These are phyloP conservation scores for Suhomyces emberorum DNA, from an alignment of 805 yeast species.

Conservation along the genomic window DNA sequence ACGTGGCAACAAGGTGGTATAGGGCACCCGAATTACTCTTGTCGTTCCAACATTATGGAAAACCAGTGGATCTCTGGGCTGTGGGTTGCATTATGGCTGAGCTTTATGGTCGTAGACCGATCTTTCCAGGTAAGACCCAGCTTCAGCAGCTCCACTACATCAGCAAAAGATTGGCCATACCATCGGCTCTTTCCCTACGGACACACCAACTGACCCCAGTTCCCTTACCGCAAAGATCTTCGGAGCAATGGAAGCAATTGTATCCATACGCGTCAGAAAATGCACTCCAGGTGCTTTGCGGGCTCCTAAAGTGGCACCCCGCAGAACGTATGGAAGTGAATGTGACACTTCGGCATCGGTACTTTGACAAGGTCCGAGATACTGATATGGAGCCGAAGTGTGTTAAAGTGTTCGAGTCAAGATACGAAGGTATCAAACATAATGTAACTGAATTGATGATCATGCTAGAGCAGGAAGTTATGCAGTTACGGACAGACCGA, in stretches of 20 bases:
- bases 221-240: conserved; percentile 37
- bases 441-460: conserved; percentile 14
- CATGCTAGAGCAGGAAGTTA: conserved; percentile 20
- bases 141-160: conserved; percentile 70
- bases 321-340: conserved; percentile 51
- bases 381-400: conserved; percentile 54
- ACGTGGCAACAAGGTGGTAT: conserved; percentile 95
- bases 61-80: conserved; percentile 87
- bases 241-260: conserved; percentile 45
- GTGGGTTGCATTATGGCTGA: conserved; percentile 89
- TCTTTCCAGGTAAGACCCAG: conserved; percentile 74
- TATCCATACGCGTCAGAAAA: conserved; percentile 59
- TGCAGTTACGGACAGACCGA: conserved; percentile 13
- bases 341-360: conserved; percentile 56
- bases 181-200: too few species aligned
- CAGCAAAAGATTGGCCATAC: conserved; percentile 67
- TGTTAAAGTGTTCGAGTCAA: conserved; percentile 54
- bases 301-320: conserved; percentile 65
- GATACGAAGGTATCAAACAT: conserved; percentile 49
- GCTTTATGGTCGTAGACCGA: conserved; percentile 72
- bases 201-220: too few species aligned
- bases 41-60: conserved; percentile 55
- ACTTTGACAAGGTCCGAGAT: conserved; percentile 52
- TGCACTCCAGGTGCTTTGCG: conserved; percentile 52
- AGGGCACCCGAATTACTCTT: conserved; percentile 88